Base-by-base conservation (phyloP, 768 basidiomycete genomes). In the Pholiota conissans region DNA sequence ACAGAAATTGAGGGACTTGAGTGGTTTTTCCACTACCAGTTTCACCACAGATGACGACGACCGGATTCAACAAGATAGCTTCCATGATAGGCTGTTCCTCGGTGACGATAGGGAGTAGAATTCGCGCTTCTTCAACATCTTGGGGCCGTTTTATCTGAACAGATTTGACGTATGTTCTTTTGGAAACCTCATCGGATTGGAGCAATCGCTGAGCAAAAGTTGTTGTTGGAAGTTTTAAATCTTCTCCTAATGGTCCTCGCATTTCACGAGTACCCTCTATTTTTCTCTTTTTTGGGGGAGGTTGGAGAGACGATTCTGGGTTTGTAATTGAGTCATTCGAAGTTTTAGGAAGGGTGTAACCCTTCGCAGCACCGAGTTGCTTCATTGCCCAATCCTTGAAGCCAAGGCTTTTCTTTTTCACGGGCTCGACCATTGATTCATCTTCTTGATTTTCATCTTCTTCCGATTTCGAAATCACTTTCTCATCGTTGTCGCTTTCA, bases 21-120 rank as follows among this genome's bases (percentile, higher is more conserved):
- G 97, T 99, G 1, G 97, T 98, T 76, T 98, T 99, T 46, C 97
- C 97, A 67, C 93, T 95, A 49, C 97, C 97, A 14, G 97, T 99
- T 78, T 99, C 96, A 71, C 97, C 83, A 55, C 81, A 83, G 42
- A 97, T 87, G 56, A 95, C 82, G 27, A 94, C 88, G 5, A 96
- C 90, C 0, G 90, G 85, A 69, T 98, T 86, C 32, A 97, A 76
- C 53, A 93, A 72, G 45, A 99, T 85, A 4, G 93, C 84, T 67
- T 96, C 95, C 86, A 98, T 90, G 54, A 99, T 93, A 2, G 85
- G 80, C 66, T 98, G 95, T 66, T 99, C 97, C 70, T 98, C 95
- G 6, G 90, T 85, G 18, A 93, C 82, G 60, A 98, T 93, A 3
- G 97, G 97, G 1, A 99, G 74, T 57, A 89, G 76, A 51, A 94